Evolutionary conservation across 768 basidiomycete species (phyloP).

Genomic region (Hebeloma cylindrosporum): DNA sequence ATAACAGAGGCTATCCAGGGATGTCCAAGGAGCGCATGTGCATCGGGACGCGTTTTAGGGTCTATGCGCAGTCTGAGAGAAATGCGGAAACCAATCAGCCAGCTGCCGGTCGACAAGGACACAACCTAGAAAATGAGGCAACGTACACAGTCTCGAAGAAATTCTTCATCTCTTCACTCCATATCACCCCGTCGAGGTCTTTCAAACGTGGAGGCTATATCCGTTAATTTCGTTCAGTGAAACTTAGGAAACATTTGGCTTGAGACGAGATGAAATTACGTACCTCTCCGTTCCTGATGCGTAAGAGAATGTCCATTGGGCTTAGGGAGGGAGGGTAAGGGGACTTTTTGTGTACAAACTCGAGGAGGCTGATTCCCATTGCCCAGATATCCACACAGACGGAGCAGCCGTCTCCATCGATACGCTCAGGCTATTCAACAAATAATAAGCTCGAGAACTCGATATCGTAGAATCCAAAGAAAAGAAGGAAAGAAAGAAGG

Average conservation of each 20-base stretch:
- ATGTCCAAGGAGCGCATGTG: constrained; percentile 65
- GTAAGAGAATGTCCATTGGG: constrained; percentile 87
- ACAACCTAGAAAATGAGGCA: neutral
- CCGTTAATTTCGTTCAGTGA: neutral
- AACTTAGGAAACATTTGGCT: neutral
- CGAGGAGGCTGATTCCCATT: constrained; percentile 88
- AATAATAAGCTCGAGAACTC: no score
- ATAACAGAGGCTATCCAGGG: constrained; percentile 21
- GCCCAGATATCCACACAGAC: constrained; percentile 98
- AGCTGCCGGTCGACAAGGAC: neutral
- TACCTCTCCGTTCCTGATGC: constrained; percentile 78
- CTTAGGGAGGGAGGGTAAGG: constrained; percentile 90
- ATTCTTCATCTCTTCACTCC: constrained; percentile 90
- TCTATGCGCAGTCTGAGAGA: constrained; percentile 31
- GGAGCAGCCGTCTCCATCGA: constrained; percentile 85
- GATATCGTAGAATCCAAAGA: constrained; percentile 5
- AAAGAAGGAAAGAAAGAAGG: constrained; percentile 1
- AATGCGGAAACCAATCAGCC: no score
- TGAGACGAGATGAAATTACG: constrained; percentile 20
- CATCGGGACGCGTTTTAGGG: constrained; percentile 67
- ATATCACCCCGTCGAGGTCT: constrained; percentile 73
- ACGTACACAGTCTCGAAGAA: constrained; percentile 84
- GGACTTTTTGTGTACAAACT: constrained; percentile 91
- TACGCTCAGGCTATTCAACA: constrained; percentile 77
- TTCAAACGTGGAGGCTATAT: constrained; percentile 7